Base-by-base conservation (phyloP, 2,329 filamentous ascomycete species). In the Aspergillus fumigatiaffinis region DNA sequence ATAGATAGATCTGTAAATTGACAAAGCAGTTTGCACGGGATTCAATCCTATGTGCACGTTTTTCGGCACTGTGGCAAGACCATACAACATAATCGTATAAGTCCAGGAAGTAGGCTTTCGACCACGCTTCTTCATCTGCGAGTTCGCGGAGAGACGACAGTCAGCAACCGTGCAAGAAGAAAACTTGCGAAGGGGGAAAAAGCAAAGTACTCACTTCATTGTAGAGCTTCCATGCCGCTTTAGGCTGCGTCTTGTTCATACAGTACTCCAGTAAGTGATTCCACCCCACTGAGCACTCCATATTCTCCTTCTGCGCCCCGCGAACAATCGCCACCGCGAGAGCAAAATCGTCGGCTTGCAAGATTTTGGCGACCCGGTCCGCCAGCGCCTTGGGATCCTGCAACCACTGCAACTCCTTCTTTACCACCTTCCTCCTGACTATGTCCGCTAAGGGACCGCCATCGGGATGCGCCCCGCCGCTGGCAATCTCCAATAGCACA, bases 101-200 rank as follows among this genome's bases (percentile, higher is more conserved):
- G 94, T 97, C 66, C 88, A 84, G 3, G 85, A 83, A 70, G 92
- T 93, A 1, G 94, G 93, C 26, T 83, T 80, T 66, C 95, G 89
- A 4, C 82, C 87, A 60, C 92, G 84, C 77, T 97, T 97, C 78
- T 97, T 99, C 93, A 99, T 97, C 89, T 91, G 64, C 12, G 57
- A 49, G 10, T 38, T 38, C 6, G 32, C 2, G 32, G 29, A 38
- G 46, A 56, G 60, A 67, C 53, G 28, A 26, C 51, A 56, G 51
- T 56, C 47, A 64, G 51, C 46, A 25, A 20, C 14, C 28, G 54
- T 29, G 29, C 25, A 50, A 55, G 10, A 12, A 47, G 20, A 23
- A 29, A 38, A 59, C 26, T 8, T 10, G 1, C 42, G 26, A 25
- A n/a, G n/a, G 51, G 42, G 50, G 14, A 48, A 50, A 32, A 35